Evolutionary conservation across 2,329 filamentous ascomycete genomes (phyloP).

Genomic region (Pyrenophora teres): DNA sequence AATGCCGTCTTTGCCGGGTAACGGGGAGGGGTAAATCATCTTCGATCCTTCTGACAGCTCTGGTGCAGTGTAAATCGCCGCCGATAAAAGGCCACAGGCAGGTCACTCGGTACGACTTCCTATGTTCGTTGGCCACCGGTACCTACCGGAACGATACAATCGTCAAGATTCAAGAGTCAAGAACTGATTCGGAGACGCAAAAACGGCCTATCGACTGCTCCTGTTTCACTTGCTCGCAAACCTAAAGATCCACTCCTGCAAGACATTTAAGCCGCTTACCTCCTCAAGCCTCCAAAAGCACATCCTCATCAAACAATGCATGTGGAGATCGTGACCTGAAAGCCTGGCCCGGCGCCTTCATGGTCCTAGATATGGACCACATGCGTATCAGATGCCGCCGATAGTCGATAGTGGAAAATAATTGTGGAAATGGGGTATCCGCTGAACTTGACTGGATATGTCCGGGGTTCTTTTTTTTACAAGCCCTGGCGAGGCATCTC

Average conservation of each 20-base stretch:
- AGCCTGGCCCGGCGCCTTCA: constrained; percentile 23
- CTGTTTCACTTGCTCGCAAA: constrained; percentile 23
- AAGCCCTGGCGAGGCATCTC: constrained; percentile 21
- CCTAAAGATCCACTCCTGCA: constrained; percentile 23
- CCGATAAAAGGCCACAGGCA: constrained; percentile 29
- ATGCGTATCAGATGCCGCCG: constrained; percentile 17
- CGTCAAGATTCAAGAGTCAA: constrained; percentile 1
- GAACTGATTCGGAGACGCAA: constrained; percentile 5
- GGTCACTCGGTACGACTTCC: constrained; percentile 25
- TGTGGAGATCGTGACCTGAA: constrained; percentile 26
- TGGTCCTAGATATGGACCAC: constrained; percentile 15
- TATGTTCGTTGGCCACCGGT: constrained; percentile 9
- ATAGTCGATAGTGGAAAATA: constrained; percentile 13
- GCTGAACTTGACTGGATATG: constrained; percentile 21
- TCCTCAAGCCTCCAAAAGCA: constrained; percentile 20
- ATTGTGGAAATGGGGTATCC: constrained; percentile 20
- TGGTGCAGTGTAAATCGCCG: constrained; percentile 15
- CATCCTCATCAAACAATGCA: constrained; percentile 19
- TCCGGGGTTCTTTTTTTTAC: constrained; percentile 18
- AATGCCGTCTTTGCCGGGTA: constrained; percentile 17
- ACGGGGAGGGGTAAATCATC: constrained; percentile 14
- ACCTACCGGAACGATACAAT: constrained; percentile 4
- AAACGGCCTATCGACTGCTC: constrained; percentile 14
- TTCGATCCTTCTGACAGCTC: constrained; percentile 14
- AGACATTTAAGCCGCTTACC: constrained; percentile 16